Evolutionary conservation across 495 filamentous ascomycete genomes (phyloP).

Genomic region (Penicillium daleae): DNA sequence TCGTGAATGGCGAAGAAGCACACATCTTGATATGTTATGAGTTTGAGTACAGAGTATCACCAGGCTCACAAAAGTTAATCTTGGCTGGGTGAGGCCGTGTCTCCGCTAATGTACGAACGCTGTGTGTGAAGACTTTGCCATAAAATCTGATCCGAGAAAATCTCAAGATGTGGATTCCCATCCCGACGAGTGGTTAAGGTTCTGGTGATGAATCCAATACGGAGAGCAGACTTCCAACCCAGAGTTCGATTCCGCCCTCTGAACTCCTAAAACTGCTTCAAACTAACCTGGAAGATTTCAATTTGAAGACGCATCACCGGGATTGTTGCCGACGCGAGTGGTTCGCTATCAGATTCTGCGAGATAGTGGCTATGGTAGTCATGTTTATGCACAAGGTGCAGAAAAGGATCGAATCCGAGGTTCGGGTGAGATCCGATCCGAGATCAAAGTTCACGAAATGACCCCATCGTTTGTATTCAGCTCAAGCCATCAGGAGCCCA

Average conservation of each 20-base stretch:
- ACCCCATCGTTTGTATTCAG: not conserved
- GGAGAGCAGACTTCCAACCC: not conserved
- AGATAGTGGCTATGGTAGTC: not conserved
- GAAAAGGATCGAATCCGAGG: not conserved
- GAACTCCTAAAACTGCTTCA: not conserved
- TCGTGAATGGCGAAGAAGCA: not conserved
- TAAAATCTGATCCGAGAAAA: not conserved
- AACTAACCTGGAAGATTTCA: not conserved
- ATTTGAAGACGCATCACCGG: not conserved
- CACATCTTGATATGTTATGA: not conserved
- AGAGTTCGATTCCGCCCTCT: not conserved
- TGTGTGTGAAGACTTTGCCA: not conserved
- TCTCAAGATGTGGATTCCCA: not conserved
- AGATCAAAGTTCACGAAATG: not conserved
- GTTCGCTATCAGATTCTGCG: not conserved
- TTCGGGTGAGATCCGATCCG: not conserved
- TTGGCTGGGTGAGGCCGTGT: not conserved
- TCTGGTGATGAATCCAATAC: not conserved
- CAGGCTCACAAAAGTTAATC: not conserved
- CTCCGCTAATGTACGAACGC: not conserved
- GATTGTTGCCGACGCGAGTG: not conserved
- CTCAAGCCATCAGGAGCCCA: not conserved
- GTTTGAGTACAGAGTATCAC: not conserved
- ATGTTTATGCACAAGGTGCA: not conserved
- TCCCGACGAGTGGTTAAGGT: not conserved